Base-by-base conservation (phyloP, 495 filamentous ascomycete genomes). In the Pseudevernia furfuracea region DNA sequence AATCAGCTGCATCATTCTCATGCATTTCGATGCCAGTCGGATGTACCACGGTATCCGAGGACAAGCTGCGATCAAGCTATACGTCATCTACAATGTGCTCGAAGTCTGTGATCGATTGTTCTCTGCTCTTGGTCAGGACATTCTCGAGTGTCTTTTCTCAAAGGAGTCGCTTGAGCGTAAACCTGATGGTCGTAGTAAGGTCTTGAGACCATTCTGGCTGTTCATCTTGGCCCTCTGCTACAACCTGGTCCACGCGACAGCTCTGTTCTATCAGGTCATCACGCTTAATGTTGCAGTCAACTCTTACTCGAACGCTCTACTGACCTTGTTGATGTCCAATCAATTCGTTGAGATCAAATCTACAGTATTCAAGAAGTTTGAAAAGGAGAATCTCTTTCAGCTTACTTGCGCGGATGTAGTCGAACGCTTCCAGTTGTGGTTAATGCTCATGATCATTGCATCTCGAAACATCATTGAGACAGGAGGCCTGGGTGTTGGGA, bases 321-420 rank as follows among this genome's bases (percentile, higher is more conserved):
- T 97, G 48, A 96, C 93, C 0, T 84, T 99, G 1, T 78, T 98
- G 2, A 79, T 98, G 69, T 95, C 90, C 1, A 96, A 96, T 70
- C 93, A 97, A 72, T 98, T 98, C 67, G 94, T 97, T 34, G 94
- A 98, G 78, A 96, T 98, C 80, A 98, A 97, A 69, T 88, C 88
- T 28, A 92, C 91, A 12, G 94, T 98, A 14, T 98, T 98, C 81
- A 96, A 96, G 77, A 92, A 91, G 59, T 70, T 70, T 36, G 68
- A 70, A 55, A 70, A 97, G 72, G 94, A 97, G 69, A 97, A 96
- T 69, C 79, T 96, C 0, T 99, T 99, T 73, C 94, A 99, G 73
- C 78, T 99, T 3, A 92, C 93, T 4, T 97, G 95, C 68, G 92
- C 93, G 15, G 94, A 99, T 68, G 85, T 99, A 57, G 95, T 99